A percentile compares a stretch with the other conserved stretches of the same genome.
Conservation (phyloP, 345 rosid genomes). For the Hirschfeldia incana region DNA sequence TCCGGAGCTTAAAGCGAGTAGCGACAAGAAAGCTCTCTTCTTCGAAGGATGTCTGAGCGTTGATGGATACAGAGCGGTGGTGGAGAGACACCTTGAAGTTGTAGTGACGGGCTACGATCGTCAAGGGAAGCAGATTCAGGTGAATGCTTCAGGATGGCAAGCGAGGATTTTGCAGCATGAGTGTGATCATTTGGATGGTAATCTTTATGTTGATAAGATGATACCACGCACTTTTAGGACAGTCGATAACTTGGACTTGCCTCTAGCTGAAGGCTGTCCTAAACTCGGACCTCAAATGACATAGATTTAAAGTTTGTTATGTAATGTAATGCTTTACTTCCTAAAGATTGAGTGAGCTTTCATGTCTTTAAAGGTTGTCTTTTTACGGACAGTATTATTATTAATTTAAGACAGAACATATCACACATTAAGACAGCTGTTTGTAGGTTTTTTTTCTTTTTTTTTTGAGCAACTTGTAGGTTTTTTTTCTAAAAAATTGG, state of each 20-base stretch:
- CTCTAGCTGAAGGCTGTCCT: slow-evolving; percentile 83
- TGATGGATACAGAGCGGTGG: slow-evolving; percentile 82
- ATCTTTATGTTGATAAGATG: slow-evolving; percentile 85
- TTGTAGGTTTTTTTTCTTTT: neutral
- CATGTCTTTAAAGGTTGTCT: neutral
- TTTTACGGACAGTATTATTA: neutral
- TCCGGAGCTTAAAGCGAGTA: slow-evolving; percentile 65
- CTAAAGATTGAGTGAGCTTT: neutral
- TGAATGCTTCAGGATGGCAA: slow-evolving; percentile 90
- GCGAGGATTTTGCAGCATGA: slow-evolving; percentile 93
- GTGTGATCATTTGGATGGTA: slow-evolving; percentile 89
- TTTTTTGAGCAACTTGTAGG: neutral
- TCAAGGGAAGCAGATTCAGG: slow-evolving; percentile 56
- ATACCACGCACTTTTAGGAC: slow-evolving; percentile 77
- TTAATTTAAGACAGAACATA: neutral
- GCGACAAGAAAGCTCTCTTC: slow-evolving; percentile 67
- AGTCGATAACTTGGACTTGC: slow-evolving; percentile 69
- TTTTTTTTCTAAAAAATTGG: neutral
- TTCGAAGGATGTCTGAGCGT: slow-evolving; percentile 92
- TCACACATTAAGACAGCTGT: neutral
- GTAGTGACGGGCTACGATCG: slow-evolving; percentile 77
- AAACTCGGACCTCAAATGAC: slow-evolving; percentile 53
- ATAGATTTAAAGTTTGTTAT: neutral
- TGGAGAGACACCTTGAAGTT: slow-evolving; percentile 78
- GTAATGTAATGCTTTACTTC: neutral